Evolutionary conservation across 2,329 filamentous ascomycete genomes (phyloP), one percentile per base, ranked within the genome.

Genomic region (Neonectria neomacrospora): DNA sequence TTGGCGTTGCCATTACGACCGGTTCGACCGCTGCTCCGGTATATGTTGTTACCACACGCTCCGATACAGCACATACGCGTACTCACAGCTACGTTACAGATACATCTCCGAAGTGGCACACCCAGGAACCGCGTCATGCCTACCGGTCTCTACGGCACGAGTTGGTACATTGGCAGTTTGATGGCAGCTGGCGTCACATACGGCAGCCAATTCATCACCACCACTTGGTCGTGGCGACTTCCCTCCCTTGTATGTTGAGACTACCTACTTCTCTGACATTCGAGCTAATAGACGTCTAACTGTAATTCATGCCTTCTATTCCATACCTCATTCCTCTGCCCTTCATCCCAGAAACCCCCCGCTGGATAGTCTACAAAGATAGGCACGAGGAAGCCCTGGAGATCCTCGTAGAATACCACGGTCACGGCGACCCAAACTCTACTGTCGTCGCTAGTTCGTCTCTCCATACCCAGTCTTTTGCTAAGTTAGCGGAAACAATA

Each of bases 61-160:
- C 14, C n/a, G 22, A 20, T 5, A 12, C 28, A n/a, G 9, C 2
- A 3, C 12, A 32, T 32, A 1, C 6, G 8, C 16, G 7, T 3
- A 45, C 26, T 42, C 14, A 44, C 22, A 23, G 6, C 6, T 14
- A 1, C 2, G 20, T n/a, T 7, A 4, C 18, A 59, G 56, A 12
- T 59, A 59, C n/a, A 59, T 59, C 14, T 50, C 56, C n/a, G 57
- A 60, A 47, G 28, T 60, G 4, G 57, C 57, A 3, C 57, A 60
- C 57, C 57, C 16, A 60, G 23, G 41, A 60, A 54, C 18, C 57
- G 57, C 10, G 57, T 44, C 30, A 54, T 60, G 39, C 26, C 54
- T 16, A 51, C 48, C 14, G 57, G 57, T 22, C 51, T 60, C 8
- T 60, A 60, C n/a, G 51, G 48, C 12, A 48, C 57, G 18, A 54